Evolutionary conservation across 805 yeast species (phyloP), one percentile per base, ranked within the genome.

Genomic region (Teunomyces kruisii): DNA sequence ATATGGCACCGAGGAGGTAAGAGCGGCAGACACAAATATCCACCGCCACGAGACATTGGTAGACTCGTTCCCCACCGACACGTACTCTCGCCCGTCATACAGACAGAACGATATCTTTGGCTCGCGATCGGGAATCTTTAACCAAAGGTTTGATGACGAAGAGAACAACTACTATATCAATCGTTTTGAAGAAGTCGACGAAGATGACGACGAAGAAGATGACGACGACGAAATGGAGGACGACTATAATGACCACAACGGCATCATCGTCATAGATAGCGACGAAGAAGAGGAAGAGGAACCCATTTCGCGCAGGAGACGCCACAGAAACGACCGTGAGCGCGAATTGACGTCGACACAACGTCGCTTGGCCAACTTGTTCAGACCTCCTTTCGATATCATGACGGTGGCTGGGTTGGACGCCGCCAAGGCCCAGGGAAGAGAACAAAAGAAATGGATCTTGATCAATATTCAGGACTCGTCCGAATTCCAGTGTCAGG

Each of bases 301-400:
- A n/a, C 47, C 43, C 31, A 44, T 56, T 10, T 40, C 29, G 8
- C 27, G 47, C 42, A 54, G 74, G 40, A 54, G 70, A 46, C 50
- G 64, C 40, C 47, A 51, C 12, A 42, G 49, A 28, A 55, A 66
- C 50, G 65, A 58, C 43, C 44, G 40, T 8, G 50, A 42, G 57
- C 58, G 44, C 74, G 74, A 72, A 40, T 64, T 81, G 42, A 48
- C 70, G 69, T 49, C 80, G 14, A 80, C 75, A 40, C 89, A 80
- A 64, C 74, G 81, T 51, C 73, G 95, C 41, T 70, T 94, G 39
- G 97, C 96, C 4, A 77, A 77, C 49, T 71, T 94, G 24, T 94
- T 92, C 65, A 75, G 92, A 49, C 98, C 99, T 0, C 99, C 99
- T 0, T 92, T 88, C 69, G 97, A 92, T 54, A 68, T 94, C 28